A percentile compares a stretch with the other conserved stretches of the same genome.
Conservation (phyloP, 2,329 filamentous ascomycete species). For the Penicillium sp. region DNA sequence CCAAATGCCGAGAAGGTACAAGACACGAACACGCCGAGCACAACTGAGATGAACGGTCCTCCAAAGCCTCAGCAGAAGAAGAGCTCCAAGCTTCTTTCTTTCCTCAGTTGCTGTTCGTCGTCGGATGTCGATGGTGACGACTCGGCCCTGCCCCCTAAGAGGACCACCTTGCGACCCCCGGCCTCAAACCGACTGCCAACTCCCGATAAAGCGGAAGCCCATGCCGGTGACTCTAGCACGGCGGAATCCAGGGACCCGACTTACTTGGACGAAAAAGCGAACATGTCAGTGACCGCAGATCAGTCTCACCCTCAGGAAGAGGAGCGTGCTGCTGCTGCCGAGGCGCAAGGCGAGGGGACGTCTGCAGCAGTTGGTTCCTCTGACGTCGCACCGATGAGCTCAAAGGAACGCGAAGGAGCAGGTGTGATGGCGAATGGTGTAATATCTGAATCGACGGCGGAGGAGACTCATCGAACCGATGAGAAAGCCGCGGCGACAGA, state of each 20-base stretch:
- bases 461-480: conserved; percentile 19
- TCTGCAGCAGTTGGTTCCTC: conserved; percentile 16
- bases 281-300: conserved; percentile 30
- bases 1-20: conserved; percentile 35
- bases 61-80: conserved; percentile 43
- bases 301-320: conserved; percentile 30
- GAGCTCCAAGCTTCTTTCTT: conserved; percentile 43
- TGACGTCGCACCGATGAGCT: conserved; percentile 10
- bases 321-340: conserved; percentile 36
- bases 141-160: conserved; percentile 46
- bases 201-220: conserved; percentile 41
- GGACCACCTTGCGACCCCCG: conserved; percentile 41
- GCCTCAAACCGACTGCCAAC: conserved; percentile 37
- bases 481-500: conserved; percentile 59
- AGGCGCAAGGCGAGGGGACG: conserved; percentile 35
- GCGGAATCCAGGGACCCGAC: conserved; percentile 40
- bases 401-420: conserved; percentile 19
- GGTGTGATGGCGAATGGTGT: conserved; percentile 8
- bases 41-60: conserved; percentile 32
- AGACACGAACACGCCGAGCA: conserved; percentile 21
- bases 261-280: conserved; percentile 41
- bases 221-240: conserved; percentile 40
- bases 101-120: conserved; percentile 50
- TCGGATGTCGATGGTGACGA: conserved; percentile 47
- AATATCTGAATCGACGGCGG: conserved; percentile 19